Conservation (phyloP, 495 filamentous ascomycete species). For the Tuber melanosporum region DNA sequence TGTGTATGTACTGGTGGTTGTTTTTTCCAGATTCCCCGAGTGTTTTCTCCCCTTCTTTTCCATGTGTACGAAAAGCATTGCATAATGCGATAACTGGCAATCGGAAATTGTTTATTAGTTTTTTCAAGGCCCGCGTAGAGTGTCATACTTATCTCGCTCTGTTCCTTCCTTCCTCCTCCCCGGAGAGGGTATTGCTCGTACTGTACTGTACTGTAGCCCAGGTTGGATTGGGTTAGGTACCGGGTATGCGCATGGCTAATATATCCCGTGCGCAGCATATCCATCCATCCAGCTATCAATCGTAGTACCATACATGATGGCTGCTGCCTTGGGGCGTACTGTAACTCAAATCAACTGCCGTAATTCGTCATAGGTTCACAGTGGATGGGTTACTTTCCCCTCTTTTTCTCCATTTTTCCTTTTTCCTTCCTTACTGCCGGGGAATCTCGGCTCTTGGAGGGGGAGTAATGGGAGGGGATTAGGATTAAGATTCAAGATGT, state of each 20-base stretch:
- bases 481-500: too few relatives aligned
- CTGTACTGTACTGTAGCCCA: not conserved
- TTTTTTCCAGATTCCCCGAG: not conserved
- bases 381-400: not conserved
- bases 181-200: not conserved
- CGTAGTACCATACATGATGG: not conserved
- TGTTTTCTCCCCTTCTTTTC: not conserved
- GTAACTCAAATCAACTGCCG: not conserved
- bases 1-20: not conserved
- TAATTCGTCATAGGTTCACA: not conserved
- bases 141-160: not conserved
- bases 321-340: not conserved
- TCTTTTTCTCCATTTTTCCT: not conserved
- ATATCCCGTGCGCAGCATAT: not conserved
- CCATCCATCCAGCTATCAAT: not conserved
- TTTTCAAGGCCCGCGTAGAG: not conserved
- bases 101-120: not conserved
- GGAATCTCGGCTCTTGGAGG: not conserved
- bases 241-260: not conserved
- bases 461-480: not conserved
- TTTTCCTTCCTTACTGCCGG: too few relatives aligned
- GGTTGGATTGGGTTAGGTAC: not conserved
- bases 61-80: not conserved
- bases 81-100: not conserved
- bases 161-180: not conserved